A percentile compares a stretch with the other conserved stretches of the same genome.
phyloP scores from a whole-genome alignment of 805 yeast genomes.

The Myxozyma udenii region DNA sequence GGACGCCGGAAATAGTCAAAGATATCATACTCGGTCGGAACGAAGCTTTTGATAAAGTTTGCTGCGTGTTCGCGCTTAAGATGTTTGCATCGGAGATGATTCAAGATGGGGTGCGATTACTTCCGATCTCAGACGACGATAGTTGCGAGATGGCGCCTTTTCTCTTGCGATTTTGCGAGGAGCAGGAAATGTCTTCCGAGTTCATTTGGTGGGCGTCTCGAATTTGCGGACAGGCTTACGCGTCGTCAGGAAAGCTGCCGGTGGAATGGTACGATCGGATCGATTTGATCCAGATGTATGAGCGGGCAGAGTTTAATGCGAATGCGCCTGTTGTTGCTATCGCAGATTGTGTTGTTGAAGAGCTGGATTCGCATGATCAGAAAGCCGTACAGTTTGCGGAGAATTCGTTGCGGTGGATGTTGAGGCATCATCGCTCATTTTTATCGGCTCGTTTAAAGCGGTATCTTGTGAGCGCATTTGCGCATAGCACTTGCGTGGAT shows the following conservation, averaged over 20 bases:
- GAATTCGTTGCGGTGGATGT: neutral
- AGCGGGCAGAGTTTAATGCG: neutral
- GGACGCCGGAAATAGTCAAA: slow-evolving; percentile 1
- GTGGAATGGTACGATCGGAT: slow-evolving; percentile 3
- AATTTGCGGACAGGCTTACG: slow-evolving; percentile 22
- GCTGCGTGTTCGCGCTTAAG: slow-evolving; percentile 3
- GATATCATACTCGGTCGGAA: neutral
- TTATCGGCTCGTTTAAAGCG: no score
- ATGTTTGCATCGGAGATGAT: slow-evolving; percentile 2
- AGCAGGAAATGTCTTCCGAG: slow-evolving; percentile 7
- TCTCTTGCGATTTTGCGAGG: slow-evolving; percentile 7
- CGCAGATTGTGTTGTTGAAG: neutral
- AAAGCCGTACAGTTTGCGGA: slow-evolving; percentile 6
- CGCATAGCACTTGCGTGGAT: no score
- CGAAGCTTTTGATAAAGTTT: neutral
- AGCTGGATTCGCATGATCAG: slow-evolving; percentile 9
- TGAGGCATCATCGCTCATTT: no score
- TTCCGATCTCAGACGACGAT: slow-evolving; percentile 1
- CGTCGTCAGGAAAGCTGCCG: slow-evolving; percentile 9
- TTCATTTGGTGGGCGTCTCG: slow-evolving; percentile 17
- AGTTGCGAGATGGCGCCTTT: slow-evolving; percentile 1
- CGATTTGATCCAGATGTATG: neutral
- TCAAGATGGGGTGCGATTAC: neutral
- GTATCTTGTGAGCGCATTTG: no score
- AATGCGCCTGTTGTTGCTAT: neutral